Conservation (phyloP, 2,329 filamentous ascomycete genomes). For the Metarhizium brunneum region DNA sequence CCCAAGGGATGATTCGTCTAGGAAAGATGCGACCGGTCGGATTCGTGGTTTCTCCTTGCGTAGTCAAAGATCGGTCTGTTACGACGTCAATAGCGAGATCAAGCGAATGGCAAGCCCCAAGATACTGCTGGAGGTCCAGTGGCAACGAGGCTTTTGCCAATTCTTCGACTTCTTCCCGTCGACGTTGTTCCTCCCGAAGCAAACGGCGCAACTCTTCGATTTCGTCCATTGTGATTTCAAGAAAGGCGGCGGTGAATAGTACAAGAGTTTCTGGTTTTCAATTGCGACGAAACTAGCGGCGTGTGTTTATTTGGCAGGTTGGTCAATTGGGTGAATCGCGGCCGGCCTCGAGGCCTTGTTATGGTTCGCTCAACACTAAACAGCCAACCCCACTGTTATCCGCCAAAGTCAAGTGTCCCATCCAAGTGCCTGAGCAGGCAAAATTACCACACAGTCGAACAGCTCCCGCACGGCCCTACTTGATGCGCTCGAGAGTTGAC, state of each 20-base stretch:
- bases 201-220: neutral
- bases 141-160: conserved; percentile 11
- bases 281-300: too few relatives aligned
- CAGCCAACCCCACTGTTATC: too few relatives aligned
- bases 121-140: conserved; percentile 18
- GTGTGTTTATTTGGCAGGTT: too few relatives aligned
- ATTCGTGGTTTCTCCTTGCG: conserved; percentile 23
- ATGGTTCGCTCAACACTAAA: too few relatives aligned
- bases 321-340: too few relatives aligned
- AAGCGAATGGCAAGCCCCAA: conserved; percentile 24
- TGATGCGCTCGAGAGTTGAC: too few relatives aligned
- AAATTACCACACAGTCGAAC: too few relatives aligned
- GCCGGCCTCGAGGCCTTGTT: too few relatives aligned
- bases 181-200: conserved; percentile 12
- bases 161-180: conserved; percentile 19
- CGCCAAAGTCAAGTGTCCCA: too few relatives aligned
- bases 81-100: conserved; percentile 20
- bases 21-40: conserved; percentile 23
- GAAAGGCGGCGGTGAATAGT: neutral
- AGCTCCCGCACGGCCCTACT: too few relatives aligned
- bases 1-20: conserved; percentile 25
- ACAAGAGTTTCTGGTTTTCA: neutral
- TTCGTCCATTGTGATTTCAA: neutral
- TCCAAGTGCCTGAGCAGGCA: too few relatives aligned
- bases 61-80: conserved; percentile 21